phyloP scores from a whole-genome alignment of 2,329 filamentous ascomycete species.

The Ascochyta koolunga region DNA sequence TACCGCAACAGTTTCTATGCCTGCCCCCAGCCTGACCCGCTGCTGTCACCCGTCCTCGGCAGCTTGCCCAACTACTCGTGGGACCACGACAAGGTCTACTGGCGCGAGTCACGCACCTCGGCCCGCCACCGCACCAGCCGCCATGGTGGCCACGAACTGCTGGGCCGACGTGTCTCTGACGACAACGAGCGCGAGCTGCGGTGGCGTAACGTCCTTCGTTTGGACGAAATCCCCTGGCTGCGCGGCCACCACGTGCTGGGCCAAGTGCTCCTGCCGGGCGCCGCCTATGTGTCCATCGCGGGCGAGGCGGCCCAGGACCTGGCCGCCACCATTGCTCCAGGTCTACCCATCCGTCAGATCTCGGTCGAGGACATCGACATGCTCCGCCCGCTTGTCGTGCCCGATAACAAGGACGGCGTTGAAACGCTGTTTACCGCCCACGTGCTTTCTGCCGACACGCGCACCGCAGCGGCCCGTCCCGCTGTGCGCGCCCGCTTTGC shows the following conservation, averaged over 20 bases:
- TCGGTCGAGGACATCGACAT: not conserved
- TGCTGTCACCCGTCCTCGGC: not conserved
- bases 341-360: not conserved
- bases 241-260: not conserved
- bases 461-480: too few species aligned
- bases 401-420: too few species aligned
- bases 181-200: not conserved
- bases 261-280: not conserved
- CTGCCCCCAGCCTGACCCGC: not conserved
- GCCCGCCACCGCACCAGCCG: not conserved
- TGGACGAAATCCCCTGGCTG: not conserved
- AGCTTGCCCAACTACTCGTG: not conserved
- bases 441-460: too few species aligned
- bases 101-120: not conserved
- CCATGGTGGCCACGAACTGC: not conserved
- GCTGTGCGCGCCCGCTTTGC: too few species aligned
- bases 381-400: not conserved
- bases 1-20: not conserved
- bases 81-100: not conserved
- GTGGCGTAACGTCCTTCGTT: not conserved
- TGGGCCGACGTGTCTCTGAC: not conserved
- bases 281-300: not conserved
- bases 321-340: too few species aligned
- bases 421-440: too few species aligned
- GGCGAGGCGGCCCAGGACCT: not conserved